These are phyloP conservation scores for Penicillium psychrosexuale DNA, from an alignment of 2,329 filamentous ascomycete genomes.

Conservation along the genomic window DNA sequence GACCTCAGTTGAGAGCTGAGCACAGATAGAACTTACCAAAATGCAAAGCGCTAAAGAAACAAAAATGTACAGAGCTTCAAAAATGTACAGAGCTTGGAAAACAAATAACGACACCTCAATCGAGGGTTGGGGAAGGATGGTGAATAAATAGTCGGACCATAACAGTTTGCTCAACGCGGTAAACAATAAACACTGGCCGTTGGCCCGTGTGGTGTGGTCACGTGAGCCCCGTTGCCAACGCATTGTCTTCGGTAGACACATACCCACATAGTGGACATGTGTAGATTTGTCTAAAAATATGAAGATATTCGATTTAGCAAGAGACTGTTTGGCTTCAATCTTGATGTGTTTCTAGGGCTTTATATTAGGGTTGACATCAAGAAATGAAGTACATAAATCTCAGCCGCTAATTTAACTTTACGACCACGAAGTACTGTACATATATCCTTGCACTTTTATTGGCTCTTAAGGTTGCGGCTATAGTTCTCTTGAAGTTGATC, in stretches of 20 bases:
- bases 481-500: no score
- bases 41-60: slow-evolving; percentile 29
- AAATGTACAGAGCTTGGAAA: slow-evolving; percentile 26
- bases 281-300: no score
- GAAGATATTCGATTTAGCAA: not conserved
- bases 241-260: not conserved
- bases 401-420: no score
- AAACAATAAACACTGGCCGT: slow-evolving; percentile 42
- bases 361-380: not conserved
- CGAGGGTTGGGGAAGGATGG: slow-evolving; percentile 18
- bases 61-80: slow-evolving; percentile 26
- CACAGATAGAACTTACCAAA: slow-evolving; percentile 14
- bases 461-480: no score
- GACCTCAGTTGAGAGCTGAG: slow-evolving; percentile 9
- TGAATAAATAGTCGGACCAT: slow-evolving; percentile 21
- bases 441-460: no score
- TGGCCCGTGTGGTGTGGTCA: slow-evolving; percentile 19
- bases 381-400: no score
- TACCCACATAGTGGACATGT: not conserved
- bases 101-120: slow-evolving; percentile 12
- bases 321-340: not conserved
- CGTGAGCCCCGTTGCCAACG: not conserved
- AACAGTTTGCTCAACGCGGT: slow-evolving; percentile 33
- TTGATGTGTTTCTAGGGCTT: not conserved
- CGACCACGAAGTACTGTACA: no score